Percentiles rank a stretch among this genome's conserved stretches.
Conservation (phyloP, 2,329 filamentous ascomycete genomes). For the Lasiodiplodia citricola region DNA sequence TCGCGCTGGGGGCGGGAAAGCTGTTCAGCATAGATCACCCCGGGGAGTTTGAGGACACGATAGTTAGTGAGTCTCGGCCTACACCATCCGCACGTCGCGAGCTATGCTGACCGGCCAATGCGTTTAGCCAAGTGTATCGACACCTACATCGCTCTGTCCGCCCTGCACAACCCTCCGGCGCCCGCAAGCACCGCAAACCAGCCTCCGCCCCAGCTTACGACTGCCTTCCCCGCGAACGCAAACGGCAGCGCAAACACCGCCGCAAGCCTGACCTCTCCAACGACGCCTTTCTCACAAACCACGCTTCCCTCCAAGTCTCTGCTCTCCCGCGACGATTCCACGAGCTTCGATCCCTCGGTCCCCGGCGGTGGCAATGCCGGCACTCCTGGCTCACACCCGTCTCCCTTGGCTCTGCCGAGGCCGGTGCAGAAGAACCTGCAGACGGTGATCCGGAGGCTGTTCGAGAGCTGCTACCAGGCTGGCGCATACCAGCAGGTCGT, state of each 20-base stretch:
- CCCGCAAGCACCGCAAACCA: constrained; percentile 55
- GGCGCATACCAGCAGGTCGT: constrained; percentile 94
- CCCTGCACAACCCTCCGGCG: constrained; percentile 61
- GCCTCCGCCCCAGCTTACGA: constrained; percentile 72
- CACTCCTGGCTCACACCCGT: constrained; percentile 59
- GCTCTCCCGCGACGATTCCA: constrained; percentile 78
- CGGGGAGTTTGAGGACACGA: constrained; percentile 97
- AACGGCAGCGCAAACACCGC: constrained; percentile 70
- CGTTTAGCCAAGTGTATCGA: constrained; percentile 84
- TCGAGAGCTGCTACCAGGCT: constrained; percentile 84
- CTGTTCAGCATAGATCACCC: constrained; percentile 90
- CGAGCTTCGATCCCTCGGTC: constrained; percentile 62
- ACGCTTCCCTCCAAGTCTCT: constrained; percentile 92
- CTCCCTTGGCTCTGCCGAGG: constrained; percentile 70
- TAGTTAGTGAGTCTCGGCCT: constrained; percentile 68
- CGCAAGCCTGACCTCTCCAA: constrained; percentile 78
- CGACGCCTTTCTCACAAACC: constrained; percentile 93
- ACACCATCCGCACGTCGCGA: not conserved
- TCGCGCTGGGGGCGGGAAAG: constrained; percentile 91
- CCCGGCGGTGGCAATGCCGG: constrained; percentile 62
- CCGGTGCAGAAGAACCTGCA: constrained; percentile 82
- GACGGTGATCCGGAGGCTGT: constrained; percentile 83
- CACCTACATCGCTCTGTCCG: constrained; percentile 87
- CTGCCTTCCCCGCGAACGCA: constrained; percentile 73
- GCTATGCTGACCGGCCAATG: constrained; percentile 1